Evolutionary conservation across 768 basidiomycete species (phyloP), one percentile per base, ranked within the genome.

Genomic region (Crucibulum laeve): DNA sequence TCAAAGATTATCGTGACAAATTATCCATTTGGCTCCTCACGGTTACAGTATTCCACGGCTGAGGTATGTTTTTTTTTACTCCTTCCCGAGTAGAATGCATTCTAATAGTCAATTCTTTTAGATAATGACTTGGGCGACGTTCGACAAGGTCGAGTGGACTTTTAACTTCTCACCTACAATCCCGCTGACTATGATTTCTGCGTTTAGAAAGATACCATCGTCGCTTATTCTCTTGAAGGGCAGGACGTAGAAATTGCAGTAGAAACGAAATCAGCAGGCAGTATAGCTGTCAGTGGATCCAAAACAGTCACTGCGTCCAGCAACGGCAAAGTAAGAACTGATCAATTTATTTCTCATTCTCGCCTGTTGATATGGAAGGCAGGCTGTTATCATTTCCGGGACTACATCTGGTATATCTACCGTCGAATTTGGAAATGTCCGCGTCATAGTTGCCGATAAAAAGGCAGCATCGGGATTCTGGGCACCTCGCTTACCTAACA

Each of bases 1-100:
- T 80, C 75, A 39, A 84, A 81, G 60, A 64, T 84, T 18, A 59
- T 86, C 15, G 70, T 82, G 13, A 75, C 80, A 2, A 78, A 84
- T 53, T 81, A 82, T 58, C 65, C 67, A 7, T 86, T 82, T 48
- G 84, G 84, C 15, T 39, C 48, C 8, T 72, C 74, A 8, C 65
- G 55, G 46, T 51, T 84, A 5, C 62, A 75, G 22, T 87, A 84
- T 61, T 77, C 83, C 2, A 86, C 85, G 0, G 79, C 82, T 0
- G 69, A 74, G 48, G 69, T 87, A 26, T 58, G 45, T 40, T 4
- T n/a, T n/a, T n/a, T n/a, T n/a, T n/a, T 4, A 37, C 5, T 8
- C 2, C 1, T 49, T n/a, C 13, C 21, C 6, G 25, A n/a, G 19
- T 7, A n/a, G 2, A 3, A 17, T 18, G 13, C 28, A 22, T 17